Evolutionary conservation across 1,284 basidiomycete species (phyloP), one percentile per base, ranked within the genome.

Genomic region (Irpex sp.): DNA sequence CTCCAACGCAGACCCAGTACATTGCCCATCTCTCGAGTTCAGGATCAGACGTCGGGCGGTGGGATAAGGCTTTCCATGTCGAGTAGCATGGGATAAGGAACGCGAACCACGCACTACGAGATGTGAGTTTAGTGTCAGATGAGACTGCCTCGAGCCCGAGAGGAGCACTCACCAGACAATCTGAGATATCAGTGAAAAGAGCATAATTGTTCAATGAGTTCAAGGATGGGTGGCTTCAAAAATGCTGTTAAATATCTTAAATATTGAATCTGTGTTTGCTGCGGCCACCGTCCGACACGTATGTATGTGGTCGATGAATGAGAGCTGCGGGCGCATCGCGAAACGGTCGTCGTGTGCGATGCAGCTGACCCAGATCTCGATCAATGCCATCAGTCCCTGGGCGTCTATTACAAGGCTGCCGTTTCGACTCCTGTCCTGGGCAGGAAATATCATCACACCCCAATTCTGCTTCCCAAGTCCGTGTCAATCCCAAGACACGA

Each of bases 21-120:
- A 79, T 82, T 61, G 81, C 73, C 79, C 83, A 84, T 69, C 78
- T 78, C 66, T 86, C 81, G 50, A 89, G 76, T 36, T 87, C 83
- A 50, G 81, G 78, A 68, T 86, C 84, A 57, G 84, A 79, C 37
- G 83, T 70, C 6, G 88, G 85, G 39, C 83, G 79, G 59, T 82
- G 79, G 0, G 83, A 81, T 19, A 94, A 76, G 15, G 86, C 83
- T 72, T 90, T 89, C 81, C 82, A 88, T 3, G 88, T 89, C 3
- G 80, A 74, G 67, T 83, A 90, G 65, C 77, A 81, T 0, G 88
- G 88, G 2, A 89, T 74, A 1, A 85, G 75, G 69, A 88, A 87
- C 1, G 83, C 85, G 65, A 90, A 89, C 86, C 86, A 90, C 59
- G 86, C 86, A 70, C 88, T 89, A 66, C 8, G 15, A 9, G 17